Evolutionary conservation across 768 basidiomycete species (phyloP).

Genomic region (Amyloporia xantha): DNA sequence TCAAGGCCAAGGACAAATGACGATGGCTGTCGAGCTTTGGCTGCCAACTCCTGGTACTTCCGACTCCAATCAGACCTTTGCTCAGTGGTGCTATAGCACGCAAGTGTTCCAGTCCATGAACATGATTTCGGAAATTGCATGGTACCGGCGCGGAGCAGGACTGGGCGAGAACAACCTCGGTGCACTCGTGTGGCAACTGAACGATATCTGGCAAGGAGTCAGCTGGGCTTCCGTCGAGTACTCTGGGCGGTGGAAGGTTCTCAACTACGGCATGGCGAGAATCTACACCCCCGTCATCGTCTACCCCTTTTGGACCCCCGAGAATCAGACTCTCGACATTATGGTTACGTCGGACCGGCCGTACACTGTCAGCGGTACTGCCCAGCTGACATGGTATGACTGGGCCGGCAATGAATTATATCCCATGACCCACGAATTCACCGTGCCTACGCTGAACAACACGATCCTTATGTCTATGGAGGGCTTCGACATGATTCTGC

Average conservation of each 20-base stretch:
- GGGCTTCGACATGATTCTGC: conserved; percentile 40
- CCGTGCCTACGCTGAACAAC: conserved; percentile 44
- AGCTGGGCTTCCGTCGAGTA: conserved; percentile 52
- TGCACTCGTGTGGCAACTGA: conserved; percentile 52
- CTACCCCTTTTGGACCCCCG: conserved; percentile 51
- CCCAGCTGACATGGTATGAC: conserved; percentile 52
- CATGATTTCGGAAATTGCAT: conserved; percentile 53
- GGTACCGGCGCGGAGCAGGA: no score
- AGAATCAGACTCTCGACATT: conserved; percentile 40
- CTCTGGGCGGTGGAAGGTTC: conserved; percentile 54
- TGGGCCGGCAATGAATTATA: conserved; percentile 40
- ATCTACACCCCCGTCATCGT: conserved; percentile 42
- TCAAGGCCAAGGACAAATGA: conserved; percentile 48
- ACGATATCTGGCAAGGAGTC: conserved; percentile 55
- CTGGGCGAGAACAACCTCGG: conserved; percentile 56
- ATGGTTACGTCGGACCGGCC: conserved; percentile 45
- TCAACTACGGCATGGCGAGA: conserved; percentile 43
- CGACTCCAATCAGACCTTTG: conserved; percentile 50
- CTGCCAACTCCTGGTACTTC: conserved; percentile 43
- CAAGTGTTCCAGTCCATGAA: conserved; percentile 55
- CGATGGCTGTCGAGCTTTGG: conserved; percentile 43
- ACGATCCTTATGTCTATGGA: conserved; percentile 34
- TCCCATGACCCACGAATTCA: conserved; percentile 33
- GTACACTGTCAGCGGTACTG: conserved; percentile 38
- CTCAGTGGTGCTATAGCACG: conserved; percentile 59